Evolutionary conservation across 2,329 filamentous ascomycete species (phyloP), one percentile per base, ranked within the genome.

Genomic region (Bipolaris oryzae): DNA sequence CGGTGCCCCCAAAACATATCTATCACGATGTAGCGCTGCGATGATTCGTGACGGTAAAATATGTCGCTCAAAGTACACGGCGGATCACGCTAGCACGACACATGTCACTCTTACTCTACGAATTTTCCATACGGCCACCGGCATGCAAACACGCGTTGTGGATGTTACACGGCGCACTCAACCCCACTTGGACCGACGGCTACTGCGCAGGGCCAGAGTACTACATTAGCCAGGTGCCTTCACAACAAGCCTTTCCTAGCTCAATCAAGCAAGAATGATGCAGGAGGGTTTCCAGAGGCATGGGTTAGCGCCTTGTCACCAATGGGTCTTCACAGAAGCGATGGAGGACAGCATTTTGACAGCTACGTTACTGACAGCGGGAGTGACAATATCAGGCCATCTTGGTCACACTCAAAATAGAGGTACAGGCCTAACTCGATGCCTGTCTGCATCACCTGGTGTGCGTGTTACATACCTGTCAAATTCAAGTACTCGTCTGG

Each of bases 291-390:
- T 52, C 44, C 55, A 58, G 57, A 62, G 73, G 73, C 71, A 71
- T 74, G 72, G 69, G 49, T 54, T 66, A 58, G 66, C 63, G 59
- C 58, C 59, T 57, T 68, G 56, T 64, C 60, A 62, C 60, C 50
- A 53, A 68, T 18, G 71, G 66, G 46, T 62, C 46, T 43, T 38
- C 47, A 66, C 67, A 73, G 66, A 68, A 56, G 64, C 63, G 62
- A 69, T 50, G 55, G 60, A 35, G 56, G 51, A 68, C 67, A 61
- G 51, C 43, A 62, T 70, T 66, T 74, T 72, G 70, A 72, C 71
- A 72, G 67, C 60, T 64, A 54, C 61, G 69, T 65, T 64, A 68
- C 64, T 70, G 67, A 71, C 68, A 71, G 67, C 70, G 66, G 68
- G 59, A 70, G 63, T 65, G 60, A 62, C 63, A 62, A 50, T 57